A percentile compares a stretch with the other conserved stretches of the same genome.
phyloP scores from a whole-genome alignment of 257 asterid species.

The Phtheirospermum japonicum region DNA sequence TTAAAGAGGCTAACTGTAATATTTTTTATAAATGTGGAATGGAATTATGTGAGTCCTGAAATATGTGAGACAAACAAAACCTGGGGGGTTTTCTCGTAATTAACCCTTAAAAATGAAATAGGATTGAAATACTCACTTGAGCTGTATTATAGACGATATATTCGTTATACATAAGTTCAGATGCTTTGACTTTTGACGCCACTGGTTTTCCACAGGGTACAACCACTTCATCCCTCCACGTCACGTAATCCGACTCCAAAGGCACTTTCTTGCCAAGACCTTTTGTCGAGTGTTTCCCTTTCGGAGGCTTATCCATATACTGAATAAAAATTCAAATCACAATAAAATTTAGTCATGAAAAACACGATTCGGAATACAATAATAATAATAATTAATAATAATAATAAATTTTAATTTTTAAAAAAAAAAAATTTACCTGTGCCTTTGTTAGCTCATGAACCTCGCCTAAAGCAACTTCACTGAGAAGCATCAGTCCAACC shows the following conservation, averaged over 20 bases:
- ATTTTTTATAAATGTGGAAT: no score
- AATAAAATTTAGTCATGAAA: neutral
- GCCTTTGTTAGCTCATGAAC: slow-evolving; percentile 71
- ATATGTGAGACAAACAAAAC: no score
- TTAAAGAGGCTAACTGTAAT: no score
- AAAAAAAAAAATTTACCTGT: slow-evolving; percentile 50
- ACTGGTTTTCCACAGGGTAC: slow-evolving; percentile 94
- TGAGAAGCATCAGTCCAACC: slow-evolving; percentile 88
- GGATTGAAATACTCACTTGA: slow-evolving; percentile 58
- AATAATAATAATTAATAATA: neutral
- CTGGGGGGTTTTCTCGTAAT: neutral
- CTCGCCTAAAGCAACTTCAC: slow-evolving; percentile 97
- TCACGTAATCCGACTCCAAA: slow-evolving; percentile 55
- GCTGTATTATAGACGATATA: slow-evolving; percentile 83
- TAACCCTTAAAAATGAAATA: neutral
- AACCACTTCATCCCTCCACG: slow-evolving; percentile 81
- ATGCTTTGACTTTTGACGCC: slow-evolving; percentile 56
- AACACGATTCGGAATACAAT: neutral
- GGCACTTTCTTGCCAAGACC: slow-evolving; percentile 91
- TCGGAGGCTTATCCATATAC: slow-evolving; percentile 95
- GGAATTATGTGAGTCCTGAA: no score
- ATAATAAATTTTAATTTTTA: neutral
- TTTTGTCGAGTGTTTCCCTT: slow-evolving; percentile 88
- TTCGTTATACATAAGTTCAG: slow-evolving; percentile 90
- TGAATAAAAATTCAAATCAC: slow-evolving; percentile 31